A percentile compares a stretch with the other conserved stretches of the same genome.
phyloP scores from a whole-genome alignment of 1,284 basidiomycete genomes.

The Rhodotorula sp. region DNA sequence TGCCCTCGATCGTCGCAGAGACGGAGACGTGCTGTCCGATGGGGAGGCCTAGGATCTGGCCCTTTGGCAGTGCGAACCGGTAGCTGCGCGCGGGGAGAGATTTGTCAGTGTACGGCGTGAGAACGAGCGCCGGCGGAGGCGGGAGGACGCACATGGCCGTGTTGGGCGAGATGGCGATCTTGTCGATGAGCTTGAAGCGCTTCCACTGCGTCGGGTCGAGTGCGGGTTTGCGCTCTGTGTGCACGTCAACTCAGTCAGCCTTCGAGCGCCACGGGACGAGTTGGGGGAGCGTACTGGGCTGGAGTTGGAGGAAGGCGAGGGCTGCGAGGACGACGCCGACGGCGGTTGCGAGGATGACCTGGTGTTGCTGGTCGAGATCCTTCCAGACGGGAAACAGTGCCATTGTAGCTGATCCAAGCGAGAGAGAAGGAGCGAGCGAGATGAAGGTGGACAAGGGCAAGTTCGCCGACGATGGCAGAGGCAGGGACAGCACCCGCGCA shows the following conservation, averaged over 20 bases:
- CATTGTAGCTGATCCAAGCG: not conserved
- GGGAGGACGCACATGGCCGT: conserved; percentile 72
- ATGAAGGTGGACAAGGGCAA: too few relatives aligned
- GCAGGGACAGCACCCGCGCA: not conserved
- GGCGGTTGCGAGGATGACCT: conserved; percentile 34
- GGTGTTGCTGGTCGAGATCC: conserved; percentile 19
- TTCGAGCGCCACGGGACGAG: not conserved
- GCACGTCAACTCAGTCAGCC: too few relatives aligned
- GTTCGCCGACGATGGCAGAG: not conserved
- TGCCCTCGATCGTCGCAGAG: conserved; percentile 84
- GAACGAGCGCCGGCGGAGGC: conserved; percentile 15
- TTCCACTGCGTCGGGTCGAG: conserved; percentile 76
- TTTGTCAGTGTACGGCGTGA: not conserved
- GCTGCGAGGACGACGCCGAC: conserved; percentile 36
- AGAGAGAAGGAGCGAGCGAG: not conserved
- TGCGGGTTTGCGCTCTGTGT: conserved; percentile 54
- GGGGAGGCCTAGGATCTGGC: conserved; percentile 83
- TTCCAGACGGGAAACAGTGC: conserved; percentile 3
- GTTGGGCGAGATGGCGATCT: conserved; percentile 86
- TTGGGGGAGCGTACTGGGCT: conserved; percentile 20
- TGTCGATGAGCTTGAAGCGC: conserved; percentile 75
- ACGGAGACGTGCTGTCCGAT: conserved; percentile 96
- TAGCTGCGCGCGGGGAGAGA: conserved; percentile 59
- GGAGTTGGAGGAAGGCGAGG: conserved; percentile 28
- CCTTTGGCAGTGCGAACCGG: conserved; percentile 78